Base-by-base conservation (phyloP, 192 early-diverging fungal species). In the Entomortierella chlamydospora region DNA sequence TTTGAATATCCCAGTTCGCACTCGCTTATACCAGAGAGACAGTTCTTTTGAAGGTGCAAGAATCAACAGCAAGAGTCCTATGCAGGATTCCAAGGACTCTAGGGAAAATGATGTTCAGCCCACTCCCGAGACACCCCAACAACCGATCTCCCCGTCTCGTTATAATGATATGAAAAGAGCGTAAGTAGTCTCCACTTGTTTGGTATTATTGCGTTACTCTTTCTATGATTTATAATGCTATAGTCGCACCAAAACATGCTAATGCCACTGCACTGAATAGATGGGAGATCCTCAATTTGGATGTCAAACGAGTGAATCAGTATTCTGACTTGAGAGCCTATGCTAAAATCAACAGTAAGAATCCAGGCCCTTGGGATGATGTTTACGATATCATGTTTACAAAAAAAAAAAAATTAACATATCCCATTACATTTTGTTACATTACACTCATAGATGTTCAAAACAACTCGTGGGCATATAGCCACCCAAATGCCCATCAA, bases 271-370 rank as follows among this genome's bases (percentile, higher is more conserved):
- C 39, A 9, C 39, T 9, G 17, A 49, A 45, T 74, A 74, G 72
- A 28, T 79, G 76, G 76, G 76, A 79, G 51, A 70, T 79, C 31
- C 45, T 79, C 5, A 79, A 66, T 42, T 20, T 79, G 76, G 76
- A 79, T 25, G 56, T 57, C 7, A 79, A 79, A 26, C 68, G 76
- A 12, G 11, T 79, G 34, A 79, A 70, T 15, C 76, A 53, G 25
- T 79, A 79, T 39, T 79, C 76, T 15, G 57, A 59, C 11, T 15
- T 79, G 39, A 61, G 76, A 8, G 76, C 57, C 4, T 70, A 79
- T 66, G 76, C 68, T 51, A 70, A 34, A 22, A 17, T 51, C 23
- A 39, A 77, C 25, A 39, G 73, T 77, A 77, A 41, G 73, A 51
- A 15, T 41, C 6, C 6, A 51, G 6, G 5, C 5, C 50, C 10